Percentiles rank a stretch among this genome's conserved stretches.
phyloP scores from a whole-genome alignment of 768 basidiomycete species.

The Pulveroboletus sp. region DNA sequence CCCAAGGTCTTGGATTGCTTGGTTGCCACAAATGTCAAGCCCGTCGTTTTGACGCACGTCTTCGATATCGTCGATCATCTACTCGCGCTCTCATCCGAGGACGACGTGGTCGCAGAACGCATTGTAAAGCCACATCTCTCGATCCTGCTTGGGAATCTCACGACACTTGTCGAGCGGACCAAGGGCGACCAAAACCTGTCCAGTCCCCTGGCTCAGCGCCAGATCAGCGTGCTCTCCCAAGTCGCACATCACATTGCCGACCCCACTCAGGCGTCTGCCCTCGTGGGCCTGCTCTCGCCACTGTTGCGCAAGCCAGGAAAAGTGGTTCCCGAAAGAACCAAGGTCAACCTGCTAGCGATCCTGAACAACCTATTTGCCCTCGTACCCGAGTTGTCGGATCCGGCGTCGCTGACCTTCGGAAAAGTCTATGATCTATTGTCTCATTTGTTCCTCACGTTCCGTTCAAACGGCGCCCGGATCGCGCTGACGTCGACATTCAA shows the following conservation, averaged over 20 bases:
- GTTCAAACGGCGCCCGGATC: constrained; percentile 64
- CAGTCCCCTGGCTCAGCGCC: constrained; percentile 70
- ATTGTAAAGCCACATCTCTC: constrained; percentile 70
- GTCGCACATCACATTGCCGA: constrained; percentile 73
- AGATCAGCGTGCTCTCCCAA: constrained; percentile 75
- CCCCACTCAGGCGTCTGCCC: constrained; percentile 62
- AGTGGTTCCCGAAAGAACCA: constrained; percentile 79
- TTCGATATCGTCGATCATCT: constrained; percentile 83
- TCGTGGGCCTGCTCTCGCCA: constrained; percentile 72
- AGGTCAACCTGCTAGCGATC: constrained; percentile 75
- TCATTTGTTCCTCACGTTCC: constrained; percentile 70
- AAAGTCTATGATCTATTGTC: constrained; percentile 66
- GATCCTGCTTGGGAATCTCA: constrained; percentile 65
- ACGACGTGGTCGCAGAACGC: constrained; percentile 43
- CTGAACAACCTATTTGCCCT: constrained; percentile 60
- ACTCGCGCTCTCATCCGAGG: constrained; percentile 48
- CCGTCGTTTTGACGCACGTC: constrained; percentile 70
- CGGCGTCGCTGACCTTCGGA: constrained; percentile 38
- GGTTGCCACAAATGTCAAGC: constrained; percentile 79
- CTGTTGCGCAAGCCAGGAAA: constrained; percentile 74
- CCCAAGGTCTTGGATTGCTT: constrained; percentile 81
- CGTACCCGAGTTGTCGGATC: constrained; percentile 55
- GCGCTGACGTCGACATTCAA: constrained; percentile 65
- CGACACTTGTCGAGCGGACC: constrained; percentile 59
- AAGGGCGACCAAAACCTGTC: constrained; percentile 47